Base-by-base conservation (phyloP, 352 stramenopile species). In the Phytophthora ramorum region DNA sequence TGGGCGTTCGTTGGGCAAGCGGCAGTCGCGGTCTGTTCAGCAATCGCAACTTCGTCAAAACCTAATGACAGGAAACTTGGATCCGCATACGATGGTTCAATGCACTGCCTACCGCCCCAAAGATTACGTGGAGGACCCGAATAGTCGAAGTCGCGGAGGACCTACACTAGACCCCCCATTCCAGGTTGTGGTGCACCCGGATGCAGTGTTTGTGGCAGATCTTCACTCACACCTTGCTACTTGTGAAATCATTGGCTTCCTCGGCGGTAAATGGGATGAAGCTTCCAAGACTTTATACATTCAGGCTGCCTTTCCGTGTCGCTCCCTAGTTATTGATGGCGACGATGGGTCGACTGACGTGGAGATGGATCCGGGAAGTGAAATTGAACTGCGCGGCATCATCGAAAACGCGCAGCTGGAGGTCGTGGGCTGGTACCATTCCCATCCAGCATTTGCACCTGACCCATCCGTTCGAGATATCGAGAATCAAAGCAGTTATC, bases 371-470 rank as follows among this genome's bases (percentile, higher is more conserved):
- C 94, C 96, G 8, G 90, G 83, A 7, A 95, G 80, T 48, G 92
- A 98, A 67, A 95, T 98, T 58, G 82, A 96, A 53, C 67, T 97
- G 41, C 87, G 91, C 30, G 88, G 96, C 22, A 94, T 96, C 41
- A 98, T 98, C 69, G 63, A 86, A 62, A 89, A 95, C 38, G 83
- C 92, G 2, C 76, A 94, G 50, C 65, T 98, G 4, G 87, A 95
- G 55, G 91, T 98, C 43, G 92, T 98, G 4, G 96, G 96, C 4
- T 98, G 96, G 96, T 98, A 98, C 59, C 96, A 98, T 71, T 97
- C 87, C 8, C 95, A 98, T 69, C 96, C 96, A 12, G 87, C 82
- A 24, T 98, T 98, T 76, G 83, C 91, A 16, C 92, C 95, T 2
- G 90, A 98, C 69, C 96, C 96, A 13, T 97, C 89, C 0, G 76